phyloP scores from a whole-genome alignment of 192 early-diverging fungal genomes.

The Bifiguratus adelaidae region DNA sequence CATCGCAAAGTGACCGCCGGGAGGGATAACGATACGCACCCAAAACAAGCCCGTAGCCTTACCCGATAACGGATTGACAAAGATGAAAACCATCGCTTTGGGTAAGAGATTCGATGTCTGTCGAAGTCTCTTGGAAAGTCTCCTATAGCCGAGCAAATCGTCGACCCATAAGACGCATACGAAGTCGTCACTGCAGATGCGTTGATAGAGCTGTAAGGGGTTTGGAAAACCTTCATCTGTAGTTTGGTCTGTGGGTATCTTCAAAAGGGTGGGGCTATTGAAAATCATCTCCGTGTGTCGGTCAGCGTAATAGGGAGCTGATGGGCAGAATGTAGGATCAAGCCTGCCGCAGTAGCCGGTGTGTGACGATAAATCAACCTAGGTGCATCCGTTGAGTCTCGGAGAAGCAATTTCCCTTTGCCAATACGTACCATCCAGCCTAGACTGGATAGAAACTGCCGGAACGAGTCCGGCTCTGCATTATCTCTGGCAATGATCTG shows the following conservation, averaged over 20 bases:
- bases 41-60: slow-evolving; percentile 51
- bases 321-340: slow-evolving; percentile 33
- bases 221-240: neutral
- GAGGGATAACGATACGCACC: slow-evolving; percentile 45
- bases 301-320: slow-evolving; percentile 61
- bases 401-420: too few relatives aligned
- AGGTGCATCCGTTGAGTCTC: neutral
- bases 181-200: slow-evolving; percentile 44
- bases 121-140: slow-evolving; percentile 31
- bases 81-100: slow-evolving; percentile 39
- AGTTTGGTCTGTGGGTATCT: slow-evolving; percentile 3
- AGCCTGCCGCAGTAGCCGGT: slow-evolving; percentile 54
- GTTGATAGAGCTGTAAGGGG: slow-evolving; percentile 21
- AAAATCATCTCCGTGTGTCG: slow-evolving; percentile 58
- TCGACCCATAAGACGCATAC: slow-evolving; percentile 69
- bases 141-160: slow-evolving; percentile 29
- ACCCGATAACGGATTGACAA: slow-evolving; percentile 56
- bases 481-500: slow-evolving; percentile 33
- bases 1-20: slow-evolving; percentile 4
- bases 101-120: slow-evolving; percentile 1
- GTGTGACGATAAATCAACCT: slow-evolving; percentile 47
- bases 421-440: slow-evolving; percentile 26
- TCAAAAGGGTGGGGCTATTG: slow-evolving; percentile 45
- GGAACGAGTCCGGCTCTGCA: slow-evolving; percentile 44
- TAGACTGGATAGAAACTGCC: slow-evolving; percentile 55